Base-by-base conservation (phyloP, 768 basidiomycete species). In the Lentinula aciculospora region DNA sequence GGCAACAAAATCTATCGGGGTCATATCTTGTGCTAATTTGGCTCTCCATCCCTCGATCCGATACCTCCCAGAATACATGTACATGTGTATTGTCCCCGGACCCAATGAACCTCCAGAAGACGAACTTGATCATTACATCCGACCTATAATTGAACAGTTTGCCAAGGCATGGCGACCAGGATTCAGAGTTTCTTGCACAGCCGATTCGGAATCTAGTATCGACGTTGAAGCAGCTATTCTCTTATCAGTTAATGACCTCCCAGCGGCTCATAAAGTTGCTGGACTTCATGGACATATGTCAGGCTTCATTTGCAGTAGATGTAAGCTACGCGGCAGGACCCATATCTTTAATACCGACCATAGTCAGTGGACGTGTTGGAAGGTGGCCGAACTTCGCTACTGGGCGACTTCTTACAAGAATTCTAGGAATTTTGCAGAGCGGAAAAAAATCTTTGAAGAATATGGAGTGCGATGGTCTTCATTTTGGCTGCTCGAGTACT, bases 401-500 rank as follows among this genome's bases (percentile, higher is more conserved):
- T 19, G 59, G 47, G 62, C 64, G n/a, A 44, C 61, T 21, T 48
- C 51, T 3, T 72, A 67, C 67, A 56, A 58, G 48, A 56, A 65
- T 56, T 66, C 71, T 0, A n/a, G 40, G 1, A 64, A 39, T 25
- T 23, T 34, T 12, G 56, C 8, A 1, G 57, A 64, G 23, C 66
- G 62, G 25, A 53, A 65, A 2, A 48, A 44, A 8, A 29, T 69
- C 7, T 68, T 63, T 23, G 54, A 65, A 12, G 48, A 53, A 1
- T 56, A 62, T 45, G 70, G 71, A 1, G 50, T 70, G n/a, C 62
- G 72, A 5, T 73, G 65, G 62, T 67, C 71, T 0, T 61, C 61
- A 27, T 59, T 79, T 2, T 59, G 72, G 12, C 53, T 67, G 0
- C 67, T 79, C 2, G 69, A 69, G 0, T 79, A 79, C 58, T 78